These are phyloP conservation scores for Canariomyces notabilis DNA, from an alignment of 2,329 filamentous ascomycete species.

Conservation along the genomic window DNA sequence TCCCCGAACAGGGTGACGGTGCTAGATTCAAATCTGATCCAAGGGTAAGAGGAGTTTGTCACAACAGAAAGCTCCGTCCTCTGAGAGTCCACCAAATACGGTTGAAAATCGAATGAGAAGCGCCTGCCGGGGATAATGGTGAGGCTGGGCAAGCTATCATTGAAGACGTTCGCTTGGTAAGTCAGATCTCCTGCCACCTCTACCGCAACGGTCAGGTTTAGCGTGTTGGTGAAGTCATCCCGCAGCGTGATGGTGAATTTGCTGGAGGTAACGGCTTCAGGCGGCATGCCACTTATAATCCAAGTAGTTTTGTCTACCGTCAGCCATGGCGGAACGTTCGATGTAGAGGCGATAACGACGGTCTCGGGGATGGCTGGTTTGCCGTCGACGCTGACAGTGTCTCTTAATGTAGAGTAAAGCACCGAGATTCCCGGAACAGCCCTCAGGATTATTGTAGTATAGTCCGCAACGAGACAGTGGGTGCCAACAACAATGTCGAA, in stretches of 20 bases:
- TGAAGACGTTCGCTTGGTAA: conserved; percentile 35
- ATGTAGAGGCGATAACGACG: conserved; percentile 45
- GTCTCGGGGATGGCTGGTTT: conserved; percentile 43
- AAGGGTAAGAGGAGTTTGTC: conserved; percentile 35
- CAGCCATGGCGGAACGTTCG: conserved; percentile 64
- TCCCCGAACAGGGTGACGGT: conserved; percentile 37
- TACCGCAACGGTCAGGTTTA: conserved; percentile 49
- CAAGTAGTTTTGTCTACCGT: conserved; percentile 58
- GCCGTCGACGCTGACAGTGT: conserved; percentile 55
- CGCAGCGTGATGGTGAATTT: conserved; percentile 58
- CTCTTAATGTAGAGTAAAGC: conserved; percentile 46
- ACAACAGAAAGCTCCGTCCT: conserved; percentile 36
- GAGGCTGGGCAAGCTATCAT: conserved; percentile 36
- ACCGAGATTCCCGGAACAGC: conserved; percentile 49
- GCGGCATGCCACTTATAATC: conserved; percentile 59
- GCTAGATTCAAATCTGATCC: conserved; percentile 37
- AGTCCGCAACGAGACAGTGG: conserved; percentile 62
- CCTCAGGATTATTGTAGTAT: conserved; percentile 52
- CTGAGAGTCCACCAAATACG: conserved; percentile 38
- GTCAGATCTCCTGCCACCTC: conserved; percentile 16
- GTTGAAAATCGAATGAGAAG: conserved; percentile 39
- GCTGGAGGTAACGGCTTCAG: conserved; percentile 50
- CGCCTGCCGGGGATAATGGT: conserved; percentile 37
- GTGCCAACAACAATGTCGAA: conserved; percentile 70
- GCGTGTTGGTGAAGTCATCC: conserved; percentile 55